Evolutionary conservation across 116 monocot species (phyloP).

Genomic region (Posidonia oceanica): DNA sequence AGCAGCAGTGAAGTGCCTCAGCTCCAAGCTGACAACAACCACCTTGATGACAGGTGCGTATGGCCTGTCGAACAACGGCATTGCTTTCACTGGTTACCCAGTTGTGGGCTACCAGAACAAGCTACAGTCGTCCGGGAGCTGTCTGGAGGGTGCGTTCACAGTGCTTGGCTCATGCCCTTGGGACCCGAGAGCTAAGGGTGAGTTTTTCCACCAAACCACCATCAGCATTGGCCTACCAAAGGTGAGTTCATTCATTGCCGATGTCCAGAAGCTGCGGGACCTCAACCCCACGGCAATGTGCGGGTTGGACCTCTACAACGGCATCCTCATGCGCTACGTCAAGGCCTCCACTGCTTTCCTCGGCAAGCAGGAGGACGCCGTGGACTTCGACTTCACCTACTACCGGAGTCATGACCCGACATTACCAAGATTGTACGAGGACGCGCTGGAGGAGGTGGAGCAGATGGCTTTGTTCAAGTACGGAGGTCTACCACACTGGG

Average conservation of each 20-base stretch:
- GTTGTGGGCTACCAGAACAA: conserved; percentile 17
- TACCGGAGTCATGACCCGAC: conserved; percentile 9
- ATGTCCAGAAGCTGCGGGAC: conserved; percentile 16
- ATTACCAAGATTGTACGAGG: conserved; percentile 10
- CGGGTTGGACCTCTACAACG: conserved; percentile 12
- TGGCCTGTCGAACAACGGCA: conserved; percentile 13
- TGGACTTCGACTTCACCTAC: conserved; percentile 18
- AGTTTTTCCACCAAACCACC: conserved; percentile 15
- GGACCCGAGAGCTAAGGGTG: conserved; percentile 10
- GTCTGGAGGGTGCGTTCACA: conserved; percentile 1
- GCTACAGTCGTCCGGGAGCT: conserved; percentile 16
- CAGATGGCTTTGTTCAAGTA: conserved; percentile 20
- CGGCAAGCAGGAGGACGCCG: conserved; percentile 6
- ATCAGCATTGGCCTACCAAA: conserved; percentile 8
- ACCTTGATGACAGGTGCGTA: not conserved
- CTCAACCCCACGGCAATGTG: conserved; percentile 7
- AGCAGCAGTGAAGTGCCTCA: conserved; percentile 6
- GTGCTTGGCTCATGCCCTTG: conserved; percentile 9
- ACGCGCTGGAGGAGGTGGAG: conserved; percentile 19
- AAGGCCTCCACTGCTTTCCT: conserved; percentile 11
- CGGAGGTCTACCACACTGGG: conserved; percentile 14
- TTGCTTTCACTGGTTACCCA: conserved; percentile 14
- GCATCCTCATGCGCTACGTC: conserved; percentile 12
- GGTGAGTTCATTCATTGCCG: conserved; percentile 8
- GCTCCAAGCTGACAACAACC: not conserved